phyloP scores from a whole-genome alignment of 177 flowering plant species.

The Vitis hybrid region DNA sequence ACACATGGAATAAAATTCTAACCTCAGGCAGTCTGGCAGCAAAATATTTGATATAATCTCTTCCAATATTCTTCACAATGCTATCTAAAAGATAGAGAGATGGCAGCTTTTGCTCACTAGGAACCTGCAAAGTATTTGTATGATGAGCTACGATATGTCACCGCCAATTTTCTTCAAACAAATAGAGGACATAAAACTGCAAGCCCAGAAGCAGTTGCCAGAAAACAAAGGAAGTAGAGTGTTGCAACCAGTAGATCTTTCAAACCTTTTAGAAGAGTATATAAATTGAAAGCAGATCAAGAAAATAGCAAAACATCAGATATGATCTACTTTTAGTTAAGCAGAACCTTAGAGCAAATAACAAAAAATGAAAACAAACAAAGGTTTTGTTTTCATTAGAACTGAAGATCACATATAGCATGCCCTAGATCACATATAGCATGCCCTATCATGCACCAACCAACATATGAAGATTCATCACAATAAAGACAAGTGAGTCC shows the following conservation, averaged over 20 bases:
- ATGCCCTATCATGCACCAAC: neutral
- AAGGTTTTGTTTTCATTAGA: neutral
- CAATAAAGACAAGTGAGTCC: neutral
- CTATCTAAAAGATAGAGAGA: constrained; percentile 97
- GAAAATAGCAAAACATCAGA: neutral
- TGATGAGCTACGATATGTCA: constrained; percentile 25
- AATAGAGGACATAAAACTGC: neutral
- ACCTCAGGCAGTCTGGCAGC: constrained; percentile 91
- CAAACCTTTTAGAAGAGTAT: neutral
- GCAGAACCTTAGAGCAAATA: neutral
- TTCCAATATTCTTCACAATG: constrained; percentile 96
- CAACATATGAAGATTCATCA: neutral
- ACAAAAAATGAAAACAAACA: neutral
- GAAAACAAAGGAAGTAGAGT: neutral
- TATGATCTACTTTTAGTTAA: neutral
- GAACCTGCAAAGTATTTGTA: constrained; percentile 64
- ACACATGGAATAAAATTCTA: constrained; percentile 26
- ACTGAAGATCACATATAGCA: neutral
- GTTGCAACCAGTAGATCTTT: neutral
- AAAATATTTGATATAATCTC: constrained; percentile 88
- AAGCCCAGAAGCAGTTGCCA: neutral
- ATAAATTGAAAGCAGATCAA: neutral
- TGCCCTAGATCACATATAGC: neutral
- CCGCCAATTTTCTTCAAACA: constrained; percentile 2
- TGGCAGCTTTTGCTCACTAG: constrained; percentile 90